These are phyloP conservation scores for Tylopilus sp. DNA, from an alignment of 1,284 basidiomycete genomes.

Conservation along the genomic window DNA sequence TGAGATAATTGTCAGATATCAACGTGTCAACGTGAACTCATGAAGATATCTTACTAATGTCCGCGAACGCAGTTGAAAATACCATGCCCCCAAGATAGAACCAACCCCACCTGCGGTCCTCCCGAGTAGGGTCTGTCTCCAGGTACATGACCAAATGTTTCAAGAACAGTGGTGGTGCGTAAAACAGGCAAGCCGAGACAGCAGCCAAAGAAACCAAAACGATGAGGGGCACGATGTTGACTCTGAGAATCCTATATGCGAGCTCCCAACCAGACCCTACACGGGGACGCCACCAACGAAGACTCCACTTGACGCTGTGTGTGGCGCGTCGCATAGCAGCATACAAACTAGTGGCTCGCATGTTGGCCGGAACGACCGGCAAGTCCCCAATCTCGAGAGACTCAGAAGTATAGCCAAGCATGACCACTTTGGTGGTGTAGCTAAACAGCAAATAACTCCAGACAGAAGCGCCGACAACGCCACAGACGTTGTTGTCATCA, in stretches of 20 bases:
- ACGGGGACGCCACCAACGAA: slow-evolving; percentile 35
- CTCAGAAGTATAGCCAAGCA: slow-evolving; percentile 69
- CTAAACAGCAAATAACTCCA: slow-evolving; percentile 53
- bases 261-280: slow-evolving; percentile 62
- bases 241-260: slow-evolving; percentile 51
- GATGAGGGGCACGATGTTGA: slow-evolving; percentile 46
- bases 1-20: slow-evolving; percentile 8
- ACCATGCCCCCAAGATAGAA: slow-evolving; percentile 71
- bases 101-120: slow-evolving; percentile 67
- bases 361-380: slow-evolving; percentile 69
- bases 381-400: slow-evolving; percentile 83
- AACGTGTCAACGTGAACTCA: not conserved
- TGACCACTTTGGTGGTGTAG: slow-evolving; percentile 80
- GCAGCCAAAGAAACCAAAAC: slow-evolving; percentile 56
- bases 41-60: slow-evolving; percentile 46
- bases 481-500: slow-evolving; percentile 64
- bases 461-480: slow-evolving; percentile 43
- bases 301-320: slow-evolving; percentile 38
- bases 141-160: slow-evolving; percentile 69
- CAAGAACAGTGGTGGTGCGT: slow-evolving; percentile 76
- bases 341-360: slow-evolving; percentile 63
- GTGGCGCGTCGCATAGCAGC: slow-evolving; percentile 34
- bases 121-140: slow-evolving; percentile 55
- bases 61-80: slow-evolving; percentile 55
- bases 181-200: slow-evolving; percentile 67